Percentiles rank a stretch among this genome's conserved stretches.
phyloP scores from a whole-genome alignment of 495 filamentous ascomycete species.

The Trichoderma asperelloides region DNA sequence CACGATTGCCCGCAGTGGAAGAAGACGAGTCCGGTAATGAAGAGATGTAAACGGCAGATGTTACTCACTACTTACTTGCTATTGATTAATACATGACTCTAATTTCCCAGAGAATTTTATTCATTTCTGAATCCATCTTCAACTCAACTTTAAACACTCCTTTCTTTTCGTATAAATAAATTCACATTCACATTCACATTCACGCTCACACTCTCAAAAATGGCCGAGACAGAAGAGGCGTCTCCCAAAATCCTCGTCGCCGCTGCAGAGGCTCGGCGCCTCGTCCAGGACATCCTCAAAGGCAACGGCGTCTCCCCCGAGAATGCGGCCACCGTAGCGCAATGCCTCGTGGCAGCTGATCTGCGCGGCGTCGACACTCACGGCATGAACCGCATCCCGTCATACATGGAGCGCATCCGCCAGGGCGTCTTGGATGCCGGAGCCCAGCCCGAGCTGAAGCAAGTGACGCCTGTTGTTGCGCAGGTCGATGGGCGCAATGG shows the following conservation, averaged over 20 bases:
- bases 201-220: not conserved
- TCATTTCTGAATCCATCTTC: not conserved
- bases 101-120: not conserved
- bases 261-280: not conserved
- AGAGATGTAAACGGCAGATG: not conserved
- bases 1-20: not conserved
- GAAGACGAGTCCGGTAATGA: not conserved
- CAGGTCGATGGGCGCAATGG: conserved; percentile 60
- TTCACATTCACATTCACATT: too few species aligned
- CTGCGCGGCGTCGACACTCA: conserved; percentile 73
- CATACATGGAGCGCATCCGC: conserved; percentile 62
- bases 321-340: conserved; percentile 51
- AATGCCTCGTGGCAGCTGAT: conserved; percentile 60
- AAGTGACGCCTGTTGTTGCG: conserved; percentile 59
- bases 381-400: conserved; percentile 66
- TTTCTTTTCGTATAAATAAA: not conserved
- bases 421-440: conserved; percentile 51
- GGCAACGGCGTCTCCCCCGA: conserved; percentile 47
- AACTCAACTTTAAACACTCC: not conserved
- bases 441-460: conserved; percentile 44
- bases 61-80: too few species aligned
- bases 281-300: conserved; percentile 30
- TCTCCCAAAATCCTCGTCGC: not conserved
- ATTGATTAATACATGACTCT: not conserved
- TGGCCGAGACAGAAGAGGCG: not conserved